phyloP scores from a whole-genome alignment of 202 grass and related monocot genomes.

The Carex sylvatica region DNA sequence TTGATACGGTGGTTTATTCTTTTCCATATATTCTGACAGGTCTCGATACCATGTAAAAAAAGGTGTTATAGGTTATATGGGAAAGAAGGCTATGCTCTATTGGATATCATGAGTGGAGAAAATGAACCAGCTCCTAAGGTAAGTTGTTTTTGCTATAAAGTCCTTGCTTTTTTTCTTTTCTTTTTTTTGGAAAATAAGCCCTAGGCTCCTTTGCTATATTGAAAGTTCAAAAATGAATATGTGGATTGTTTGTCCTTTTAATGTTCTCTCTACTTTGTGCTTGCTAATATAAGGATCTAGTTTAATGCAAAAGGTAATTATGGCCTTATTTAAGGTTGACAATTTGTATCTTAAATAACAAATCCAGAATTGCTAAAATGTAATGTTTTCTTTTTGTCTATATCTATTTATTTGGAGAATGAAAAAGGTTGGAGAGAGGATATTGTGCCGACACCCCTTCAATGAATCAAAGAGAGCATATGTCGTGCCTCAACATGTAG shows the following conservation, averaged over 20 bases:
- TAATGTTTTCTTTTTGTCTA: conserved; percentile 20
- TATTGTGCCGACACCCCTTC: conserved; percentile 90
- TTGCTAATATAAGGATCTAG: conserved; percentile 7
- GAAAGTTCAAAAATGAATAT: background rate
- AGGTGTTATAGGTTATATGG: conserved; percentile 51
- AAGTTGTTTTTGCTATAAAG: background rate
- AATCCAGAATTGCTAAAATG: background rate
- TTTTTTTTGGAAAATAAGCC: background rate
- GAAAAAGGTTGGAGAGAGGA: conserved; percentile 70
- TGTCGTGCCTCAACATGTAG: conserved; percentile 81
- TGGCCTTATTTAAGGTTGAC: background rate
- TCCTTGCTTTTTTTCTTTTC: background rate
- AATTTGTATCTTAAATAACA: conserved; percentile 3
- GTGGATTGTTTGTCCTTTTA: background rate
- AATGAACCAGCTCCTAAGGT: conserved; percentile 82
- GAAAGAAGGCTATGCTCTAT: conserved; percentile 62
- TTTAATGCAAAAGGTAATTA: background rate
- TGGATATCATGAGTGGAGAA: conserved; percentile 94
- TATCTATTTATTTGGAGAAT: conserved; percentile 23
- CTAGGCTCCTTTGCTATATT: background rate
- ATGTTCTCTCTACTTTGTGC: background rate
- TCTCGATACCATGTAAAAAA: conserved; percentile 61
- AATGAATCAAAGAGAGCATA: conserved; percentile 91
- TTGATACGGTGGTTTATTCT: background rate
- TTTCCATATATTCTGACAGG: conserved; percentile 31